Percentiles rank a stretch among this genome's conserved stretches.
phyloP scores from a whole-genome alignment of 345 rosid genomes.

The Eucalyptus microcorys region DNA sequence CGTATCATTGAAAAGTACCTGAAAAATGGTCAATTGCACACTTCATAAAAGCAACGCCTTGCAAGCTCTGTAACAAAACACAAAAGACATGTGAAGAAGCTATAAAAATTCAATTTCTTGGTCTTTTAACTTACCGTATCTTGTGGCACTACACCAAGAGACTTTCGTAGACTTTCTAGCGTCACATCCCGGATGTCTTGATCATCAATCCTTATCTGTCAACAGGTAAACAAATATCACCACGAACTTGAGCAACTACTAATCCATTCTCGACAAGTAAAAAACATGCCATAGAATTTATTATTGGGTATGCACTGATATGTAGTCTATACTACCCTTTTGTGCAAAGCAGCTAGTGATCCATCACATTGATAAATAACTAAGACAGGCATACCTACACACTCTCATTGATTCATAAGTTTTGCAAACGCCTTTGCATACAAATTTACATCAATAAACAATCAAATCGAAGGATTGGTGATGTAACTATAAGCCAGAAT shows the following conservation, averaged over 20 bases:
- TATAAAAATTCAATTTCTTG: background rate
- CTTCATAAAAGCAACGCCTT: background rate
- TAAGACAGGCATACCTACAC: background rate
- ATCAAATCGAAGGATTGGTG: background rate
- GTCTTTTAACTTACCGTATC: constrained; percentile 63
- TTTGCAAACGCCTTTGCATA: background rate
- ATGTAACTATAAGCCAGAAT: background rate
- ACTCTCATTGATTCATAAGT: background rate
- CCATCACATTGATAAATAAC: background rate
- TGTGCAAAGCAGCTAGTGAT: background rate
- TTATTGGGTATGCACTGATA: background rate
- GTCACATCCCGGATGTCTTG: constrained; percentile 79
- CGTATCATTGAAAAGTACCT: constrained; percentile 97
- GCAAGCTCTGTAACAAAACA: background rate
- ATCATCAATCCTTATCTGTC: constrained; percentile 70
- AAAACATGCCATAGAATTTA: background rate
- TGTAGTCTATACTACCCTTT: background rate
- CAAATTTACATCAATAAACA: background rate
- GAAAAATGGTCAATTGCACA: background rate
- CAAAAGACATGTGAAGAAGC: background rate
- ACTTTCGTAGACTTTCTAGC: constrained; percentile 57
- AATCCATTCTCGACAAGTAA: background rate
- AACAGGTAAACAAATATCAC: background rate
- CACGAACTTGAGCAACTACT: background rate
- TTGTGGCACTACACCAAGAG: constrained; percentile 94